Evolutionary conservation across 2,329 filamentous ascomycete genomes (phyloP), one percentile per base, ranked within the genome.

Genomic region (Tricladium varicosporioides): DNA sequence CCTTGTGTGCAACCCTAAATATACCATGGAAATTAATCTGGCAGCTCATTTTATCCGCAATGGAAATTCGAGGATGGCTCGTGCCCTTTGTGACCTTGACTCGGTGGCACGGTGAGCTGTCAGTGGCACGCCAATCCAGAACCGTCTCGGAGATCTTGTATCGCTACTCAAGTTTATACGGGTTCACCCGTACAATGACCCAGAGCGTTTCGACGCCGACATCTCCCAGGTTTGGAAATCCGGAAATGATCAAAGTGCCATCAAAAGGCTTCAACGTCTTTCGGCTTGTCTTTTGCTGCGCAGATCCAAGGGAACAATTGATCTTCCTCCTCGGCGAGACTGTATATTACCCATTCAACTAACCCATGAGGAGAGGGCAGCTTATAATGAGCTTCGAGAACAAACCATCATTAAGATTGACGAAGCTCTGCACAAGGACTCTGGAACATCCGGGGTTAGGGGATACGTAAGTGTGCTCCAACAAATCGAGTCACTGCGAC

Each of bases 111-210:
- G 78, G 7, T 80, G 77, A 78, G 75, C 73, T 1, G 72, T 81
- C 0, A 80, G 75, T 0, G 77, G 77, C 0, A 81, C 78, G 0
- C 78, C 78, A 0, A 74, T 81, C 0, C 78, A 80, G 45, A 81
- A 80, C 46, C 65, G 66, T 0, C 67, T 79, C 0, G 63, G 63
- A 1, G 78, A 80, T 45, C 66, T 81, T 5, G 68, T 71, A 0
- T 67, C 70, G 0, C 67, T 80, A 0, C 64, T 81, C 1, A 72
- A 71, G 15, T 80, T 80, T 53, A 64, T 80, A 10, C 64, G 66
- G 2, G 71, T 69, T 0, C 60, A 75, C 54, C 78, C 78, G 0
- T 79, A 77, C 51, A 58, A 67, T 2, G 69, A 77, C 2, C 54
- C 60, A 0, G 71, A 64, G 33, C 47, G 47, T 0, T 79, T 78